Evolutionary conservation across 805 yeast genomes (phyloP), one percentile per base, ranked within the genome.

Genomic region (Metschnikowia lachancei): DNA sequence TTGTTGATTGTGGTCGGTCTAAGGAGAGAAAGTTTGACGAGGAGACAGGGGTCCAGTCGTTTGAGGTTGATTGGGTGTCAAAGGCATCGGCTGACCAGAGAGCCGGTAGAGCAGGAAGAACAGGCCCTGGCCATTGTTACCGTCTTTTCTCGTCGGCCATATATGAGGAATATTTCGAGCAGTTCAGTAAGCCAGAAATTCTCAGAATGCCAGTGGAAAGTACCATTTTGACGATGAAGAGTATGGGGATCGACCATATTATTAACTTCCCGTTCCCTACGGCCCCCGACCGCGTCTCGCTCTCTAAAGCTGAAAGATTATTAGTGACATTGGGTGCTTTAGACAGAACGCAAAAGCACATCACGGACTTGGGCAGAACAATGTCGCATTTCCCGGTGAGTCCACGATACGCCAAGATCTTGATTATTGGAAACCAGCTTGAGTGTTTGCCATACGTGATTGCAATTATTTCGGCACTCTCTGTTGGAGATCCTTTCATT

Each of bases 81-180:
- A 90, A 94, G 58, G 99, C 99, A 1, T 85, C 96, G 49, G 92
- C 98, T 0, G 94, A 82, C 55, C 99, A 94, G 72, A 78, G 99
- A 70, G 70, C 95, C 16, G 98, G 98, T 61, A 83, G 98, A 74
- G 98, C 98, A 41, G 98, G 97, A 62, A 84, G 98, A 76, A 91
- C 97, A 0, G 99, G 98, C 0, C 97, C 99, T 0, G 99, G 99
- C 48, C 98, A 94, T 60, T 88, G 97, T 63, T 94, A 94, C 63
- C 73, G 99, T 50, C 65, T 94, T 12, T 94, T 76, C 59, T 92
- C 98, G 0, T 91, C 98, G 13, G 99, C 99, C 1, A 86, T 95
- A 7, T 94, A 74, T 63, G 97, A 94, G 61, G 79, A 82, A 51
- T 94, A 85, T 53, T 94, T 94, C 62, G 74, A 74, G 3, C 89